Base-by-base conservation (phyloP, 1,284 basidiomycete genomes). In the Cutaneotrichosporon dermatis region DNA sequence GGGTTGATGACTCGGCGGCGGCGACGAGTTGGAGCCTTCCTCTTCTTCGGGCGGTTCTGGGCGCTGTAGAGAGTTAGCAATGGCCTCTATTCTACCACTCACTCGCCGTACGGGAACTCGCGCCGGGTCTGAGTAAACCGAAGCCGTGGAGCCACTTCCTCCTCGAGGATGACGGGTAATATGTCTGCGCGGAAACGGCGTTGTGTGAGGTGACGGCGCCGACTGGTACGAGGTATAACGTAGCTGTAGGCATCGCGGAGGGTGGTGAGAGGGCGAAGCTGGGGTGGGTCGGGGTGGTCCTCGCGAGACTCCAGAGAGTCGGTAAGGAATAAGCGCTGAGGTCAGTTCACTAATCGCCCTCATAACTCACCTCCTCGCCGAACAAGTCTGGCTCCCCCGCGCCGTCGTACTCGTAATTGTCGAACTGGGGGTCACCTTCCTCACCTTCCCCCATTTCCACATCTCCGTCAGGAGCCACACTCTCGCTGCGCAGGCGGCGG, bases 301-400 rank as follows among this genome's bases (percentile, higher is more conserved):
- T 51, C 16, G 7, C 11, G 15, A 6, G 52, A 35, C 33, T 43
- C n/a, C 0, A 25, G 41, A 1, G 52, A 54, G 16, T 51, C 50
- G 37, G 50, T 33, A 3, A 42, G 33, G 52, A 54, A 54, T n/a
- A 54, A n/a, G 2, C n/a, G 41, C 51, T 54, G 52, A n/a, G 9
- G 41, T 51, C 15, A 51, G 50, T 25, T 11, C 16, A 9, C 10
- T 4, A 2, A 12, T 9, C 4, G 9, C 13, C 1, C 4, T 2
- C 15, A 4, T 4, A 51, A 16, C 39, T 40, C 25, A 51, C 50
- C 2, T 40, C 39, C 37, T 51, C 39, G 39, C 13, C 9, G 16
- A 16, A 13, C 50, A 51, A 12, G 50, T 41, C 50, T 1, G 39
- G 39, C 39, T 51, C 39, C 39, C 39, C 50, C 10, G 41, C 39